phyloP scores from a whole-genome alignment of 2,329 filamentous ascomycete species.

The Claviceps pazoutovae region DNA sequence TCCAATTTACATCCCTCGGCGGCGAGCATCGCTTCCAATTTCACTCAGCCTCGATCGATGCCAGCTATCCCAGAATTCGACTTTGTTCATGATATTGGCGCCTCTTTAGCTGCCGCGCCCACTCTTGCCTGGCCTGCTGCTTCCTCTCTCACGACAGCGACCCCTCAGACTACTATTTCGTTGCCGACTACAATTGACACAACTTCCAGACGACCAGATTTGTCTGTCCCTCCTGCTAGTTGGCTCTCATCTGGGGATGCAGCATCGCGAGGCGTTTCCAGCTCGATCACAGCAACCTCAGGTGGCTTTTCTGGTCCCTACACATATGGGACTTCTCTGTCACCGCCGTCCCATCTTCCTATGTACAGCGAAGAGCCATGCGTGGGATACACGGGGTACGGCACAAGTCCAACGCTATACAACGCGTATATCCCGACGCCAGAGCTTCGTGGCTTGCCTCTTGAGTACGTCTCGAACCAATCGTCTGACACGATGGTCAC shows the following conservation, averaged over 20 bases:
- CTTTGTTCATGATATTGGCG: conserved; percentile 8
- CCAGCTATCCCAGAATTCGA: conserved; percentile 12
- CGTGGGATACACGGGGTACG: conserved; percentile 21
- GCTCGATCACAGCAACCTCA: conserved; percentile 10
- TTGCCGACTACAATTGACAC: conserved; percentile 18
- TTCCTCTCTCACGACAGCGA: conserved; percentile 29
- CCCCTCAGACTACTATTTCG: conserved; percentile 34
- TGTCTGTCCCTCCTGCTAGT: conserved; percentile 12
- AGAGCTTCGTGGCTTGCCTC: conserved; percentile 36
- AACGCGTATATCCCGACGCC: conserved; percentile 22
- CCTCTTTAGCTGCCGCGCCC: conserved; percentile 11
- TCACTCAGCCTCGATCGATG: conserved; percentile 12
- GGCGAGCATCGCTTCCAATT: conserved; percentile 8
- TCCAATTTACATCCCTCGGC: conserved; percentile 9
- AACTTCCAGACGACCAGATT: conserved; percentile 18
- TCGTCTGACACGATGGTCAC: conserved; percentile 36
- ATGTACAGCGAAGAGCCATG: conserved; percentile 18
- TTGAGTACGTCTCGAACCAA: conserved; percentile 28
- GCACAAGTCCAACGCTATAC: conserved; percentile 19
- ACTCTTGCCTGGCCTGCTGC: conserved; percentile 20
- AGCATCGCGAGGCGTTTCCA: conserved; percentile 8
- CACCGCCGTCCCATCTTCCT: conserved; percentile 18
- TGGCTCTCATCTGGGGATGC: conserved; percentile 21
- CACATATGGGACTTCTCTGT: conserved; percentile 14
- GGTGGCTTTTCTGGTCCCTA: conserved; percentile 17